Evolutionary conservation across 2,329 filamentous ascomycete genomes (phyloP), one percentile per base, ranked within the genome.

Genomic region (Celoporthe dispersa): DNA sequence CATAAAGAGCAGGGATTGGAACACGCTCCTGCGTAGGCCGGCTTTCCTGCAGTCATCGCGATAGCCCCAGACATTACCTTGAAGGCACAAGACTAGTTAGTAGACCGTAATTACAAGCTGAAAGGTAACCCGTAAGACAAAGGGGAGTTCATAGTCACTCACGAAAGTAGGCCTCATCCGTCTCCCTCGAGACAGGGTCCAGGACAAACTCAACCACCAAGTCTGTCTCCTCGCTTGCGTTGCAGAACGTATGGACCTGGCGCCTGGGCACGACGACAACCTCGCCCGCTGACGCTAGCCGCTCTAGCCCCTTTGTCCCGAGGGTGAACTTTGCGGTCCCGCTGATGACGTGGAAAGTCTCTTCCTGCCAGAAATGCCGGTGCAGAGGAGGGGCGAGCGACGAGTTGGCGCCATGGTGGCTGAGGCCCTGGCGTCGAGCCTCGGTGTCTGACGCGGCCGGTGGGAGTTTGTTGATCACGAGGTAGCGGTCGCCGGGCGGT

Each of bases 151-250:
- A n/a, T n/a, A n/a, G n/a, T n/a, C n/a, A n/a, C 70, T 59, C 28
- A 71, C 70, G 62, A 35, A 71, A 68, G 44, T 69, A 71, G 16
- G 68, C 68, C 51, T 71, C 70, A 28, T 71, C 70, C 33, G 66
- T 64, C 5, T 51, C 44, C 61, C 59, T 64, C 12, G 61, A 64
- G 2, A 60, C 64, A 6, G 70, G 70, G 11, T 70, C 64, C 39
- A 71, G 55, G 35, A 53, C 59, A 48, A 70, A 70, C 64, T 71
- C 70, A n/a, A 71, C 53, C 5, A 61, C 59, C 64, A 71, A 39
- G 14, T 55, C 68, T 2, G 51, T 28, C 48, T 64, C 35, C 31
- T 31, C 68, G 37, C 70, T 71, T 33, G 70, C 70, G 51, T 70
- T 71, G 55, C 68, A 70, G 37, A 70, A 71, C 2, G 68, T 70